These are phyloP conservation scores for Neonectria magnoliae DNA, from an alignment of 2,329 filamentous ascomycete species.

Conservation along the genomic window DNA sequence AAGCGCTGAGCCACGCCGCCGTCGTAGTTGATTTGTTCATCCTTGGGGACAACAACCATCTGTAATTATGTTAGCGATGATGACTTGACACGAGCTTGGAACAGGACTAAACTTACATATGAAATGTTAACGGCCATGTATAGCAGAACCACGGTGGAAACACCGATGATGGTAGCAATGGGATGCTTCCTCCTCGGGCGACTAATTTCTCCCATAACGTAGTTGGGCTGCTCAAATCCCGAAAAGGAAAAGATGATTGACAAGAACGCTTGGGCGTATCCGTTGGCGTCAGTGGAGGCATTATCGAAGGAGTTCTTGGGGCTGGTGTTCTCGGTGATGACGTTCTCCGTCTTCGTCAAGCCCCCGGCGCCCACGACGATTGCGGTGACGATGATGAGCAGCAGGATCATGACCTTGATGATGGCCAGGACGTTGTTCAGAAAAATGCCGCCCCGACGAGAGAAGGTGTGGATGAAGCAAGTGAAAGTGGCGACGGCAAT, in stretches of 20 bases:
- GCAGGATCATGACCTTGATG: conserved; percentile 59
- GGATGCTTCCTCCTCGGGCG: conserved; percentile 47
- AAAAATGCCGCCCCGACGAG: conserved; percentile 59
- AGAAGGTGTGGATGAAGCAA: conserved; percentile 60
- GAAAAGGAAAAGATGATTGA: conserved; percentile 54
- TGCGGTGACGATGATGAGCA: conserved; percentile 53
- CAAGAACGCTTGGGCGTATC: conserved; percentile 53
- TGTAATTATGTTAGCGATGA: conserved; percentile 31
- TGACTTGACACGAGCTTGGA: rapidly evolving
- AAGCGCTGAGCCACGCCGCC: conserved; percentile 46
- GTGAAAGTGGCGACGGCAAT: conserved; percentile 54
- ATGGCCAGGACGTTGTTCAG: conserved; percentile 62
- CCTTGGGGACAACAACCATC: conserved; percentile 51
- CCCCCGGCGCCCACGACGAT: conserved; percentile 46
- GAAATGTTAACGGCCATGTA: conserved; percentile 52
- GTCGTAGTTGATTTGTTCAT: conserved; percentile 29
- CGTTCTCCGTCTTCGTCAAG: conserved; percentile 37
- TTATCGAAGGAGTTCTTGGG: conserved; percentile 38
- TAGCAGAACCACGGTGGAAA: conserved; percentile 45
- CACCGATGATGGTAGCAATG: conserved; percentile 42
- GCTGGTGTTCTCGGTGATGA: conserved; percentile 41
- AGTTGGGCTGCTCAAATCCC: conserved; percentile 52
- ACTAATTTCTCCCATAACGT: conserved; percentile 48
- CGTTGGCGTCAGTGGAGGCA: conserved; percentile 41
- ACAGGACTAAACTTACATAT: conserved; percentile 42